Base-by-base conservation (phyloP, 2,329 filamentous ascomycete species). In the Fusarium albosuccineum region DNA sequence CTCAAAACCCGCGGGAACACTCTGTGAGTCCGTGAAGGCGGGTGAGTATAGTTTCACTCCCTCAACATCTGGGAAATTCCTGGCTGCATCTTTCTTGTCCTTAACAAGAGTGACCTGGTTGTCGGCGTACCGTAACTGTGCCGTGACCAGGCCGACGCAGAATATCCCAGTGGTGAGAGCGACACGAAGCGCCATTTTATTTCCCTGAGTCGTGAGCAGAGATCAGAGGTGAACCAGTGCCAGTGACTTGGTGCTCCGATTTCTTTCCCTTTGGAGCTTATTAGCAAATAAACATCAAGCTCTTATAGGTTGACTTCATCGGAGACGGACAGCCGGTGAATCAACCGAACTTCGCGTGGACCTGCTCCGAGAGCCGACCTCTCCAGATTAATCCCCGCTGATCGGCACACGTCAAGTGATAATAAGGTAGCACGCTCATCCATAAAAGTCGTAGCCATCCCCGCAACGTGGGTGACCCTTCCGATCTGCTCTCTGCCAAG, bases 41-140 rank as follows among this genome's bases (percentile, higher is more conserved):
- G 75, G 75, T 0, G 74, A 75, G 14, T 60, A 45, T 1, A 77
- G 62, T 6, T 75, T 44, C 1, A 76, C 33, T 1, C 51, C 61
- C 4, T 68, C 30, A 5, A 75, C 53, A 1, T 69, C 61, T 1
- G 62, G 68, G 3, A 75, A 75, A 49, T 74, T 60, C 26, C 57
- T 62, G 9, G 73, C 67, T 2, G 74, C 71, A 1, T 66, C 56
- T 6, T 70, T 51, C 3, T 50, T 54, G 34, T 76, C 75, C 4
- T 62, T 72, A 5, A 66, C 33, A 1, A 75, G 57, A 3, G 54
- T 30, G 1, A 51, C 69, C n/a, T 73, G 75, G 49, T 76, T 76
- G 17, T 70, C 55, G 16, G 73, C 71, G 16, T 76, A 76, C 3
- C 60, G 57, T 14, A 68, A 50, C 39, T 68, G 59, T 5, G 70